Conservation (phyloP, 2,329 filamentous ascomycete species). For the Juglanconis sp. region DNA sequence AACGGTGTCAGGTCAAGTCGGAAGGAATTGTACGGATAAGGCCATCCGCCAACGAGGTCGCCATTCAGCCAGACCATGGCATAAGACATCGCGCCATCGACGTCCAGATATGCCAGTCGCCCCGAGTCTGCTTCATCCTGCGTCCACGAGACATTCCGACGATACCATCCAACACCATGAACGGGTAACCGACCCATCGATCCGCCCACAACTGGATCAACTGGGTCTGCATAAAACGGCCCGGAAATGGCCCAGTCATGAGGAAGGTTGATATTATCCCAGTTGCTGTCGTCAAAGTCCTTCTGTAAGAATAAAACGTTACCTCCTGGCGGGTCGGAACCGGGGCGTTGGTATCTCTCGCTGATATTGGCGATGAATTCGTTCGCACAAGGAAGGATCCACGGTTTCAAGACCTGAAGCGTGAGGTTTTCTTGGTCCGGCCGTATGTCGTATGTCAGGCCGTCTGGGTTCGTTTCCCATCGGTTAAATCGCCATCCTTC, state of each 20-base stretch:
- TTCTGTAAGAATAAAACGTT: slow-evolving; percentile 8
- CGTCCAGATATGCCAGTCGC: slow-evolving; percentile 42
- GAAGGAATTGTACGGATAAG: slow-evolving; percentile 49
- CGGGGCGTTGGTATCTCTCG: neutral
- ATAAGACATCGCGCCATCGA: slow-evolving; percentile 52
- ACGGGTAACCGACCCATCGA: slow-evolving; percentile 43
- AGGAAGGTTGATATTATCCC: slow-evolving; percentile 40
- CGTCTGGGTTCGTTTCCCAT: slow-evolving; percentile 11
- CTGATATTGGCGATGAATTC: neutral
- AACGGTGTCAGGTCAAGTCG: slow-evolving; percentile 48
- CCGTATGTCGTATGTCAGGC: slow-evolving; percentile 11
- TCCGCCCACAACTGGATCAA: slow-evolving; percentile 32
- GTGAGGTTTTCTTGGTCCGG: slow-evolving; percentile 9
- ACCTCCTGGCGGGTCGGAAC: slow-evolving; percentile 2
- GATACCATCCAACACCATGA: slow-evolving; percentile 54
- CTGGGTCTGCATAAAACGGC: slow-evolving; percentile 35
- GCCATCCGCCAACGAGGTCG: slow-evolving; percentile 48
- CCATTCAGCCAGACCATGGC: slow-evolving; percentile 51
- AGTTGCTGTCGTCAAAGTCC: slow-evolving; percentile 34
- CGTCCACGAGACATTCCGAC: slow-evolving; percentile 32
- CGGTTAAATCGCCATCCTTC: slow-evolving; percentile 4
- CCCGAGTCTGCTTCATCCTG: slow-evolving; percentile 29
- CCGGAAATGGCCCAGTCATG: slow-evolving; percentile 50
- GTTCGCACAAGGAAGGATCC: slow-evolving; percentile 13
- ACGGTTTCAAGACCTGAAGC: slow-evolving; percentile 7